Evolutionary conservation across 2,329 filamentous ascomycete species (phyloP), one percentile per base, ranked within the genome.

Genomic region (Tolypocladium guangdongense): DNA sequence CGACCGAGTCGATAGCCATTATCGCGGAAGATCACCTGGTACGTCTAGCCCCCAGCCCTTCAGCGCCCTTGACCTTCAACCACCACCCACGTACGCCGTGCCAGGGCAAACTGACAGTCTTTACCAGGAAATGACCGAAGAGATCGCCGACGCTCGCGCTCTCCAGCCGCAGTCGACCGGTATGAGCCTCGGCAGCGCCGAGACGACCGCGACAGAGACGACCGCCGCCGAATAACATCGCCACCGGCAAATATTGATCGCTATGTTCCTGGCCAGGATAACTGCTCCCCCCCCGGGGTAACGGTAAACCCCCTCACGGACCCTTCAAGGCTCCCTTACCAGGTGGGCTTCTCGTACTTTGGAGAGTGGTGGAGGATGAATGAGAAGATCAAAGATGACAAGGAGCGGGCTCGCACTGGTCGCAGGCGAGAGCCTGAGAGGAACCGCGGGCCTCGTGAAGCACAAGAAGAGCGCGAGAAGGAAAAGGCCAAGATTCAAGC

Each of bases 341-440:
- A 92, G 65, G 88, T 91, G 53, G 88, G 88, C 2, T 92, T 92
- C 69, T 91, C 87, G 16, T 92, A 86, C 68, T 92, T 89, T 62
- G 84, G 88, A 20, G 88, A 92, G 68, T 92, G 88, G 88, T 92
- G 88, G 88, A 81, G 88, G 56, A 76, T 84, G 59, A 89, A 91
- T 60, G 87, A 91, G 66, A 84, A 84, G 63, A 86, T 91, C 64
- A 91, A 90, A 68, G 87, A 91, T 50, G 87, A 91, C 56, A 87
- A 84, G 62, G 88, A 92, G 63, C 81, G 85, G 35, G 74, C 76
- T 30, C 82, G 83, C 57, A 84, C 82, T 43, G 88, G 87, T 32
- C 83, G 85, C 38, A 78, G 86, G 32, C 80, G 84, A 37, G 81
- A 84, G 59, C 78, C 83, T 12, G 82, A 83, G 30, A 75, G 82